Evolutionary conservation across 192 early-diverging fungal genomes (phyloP), one percentile per base, ranked within the genome.

Genomic region (Coemansia sp.): DNA sequence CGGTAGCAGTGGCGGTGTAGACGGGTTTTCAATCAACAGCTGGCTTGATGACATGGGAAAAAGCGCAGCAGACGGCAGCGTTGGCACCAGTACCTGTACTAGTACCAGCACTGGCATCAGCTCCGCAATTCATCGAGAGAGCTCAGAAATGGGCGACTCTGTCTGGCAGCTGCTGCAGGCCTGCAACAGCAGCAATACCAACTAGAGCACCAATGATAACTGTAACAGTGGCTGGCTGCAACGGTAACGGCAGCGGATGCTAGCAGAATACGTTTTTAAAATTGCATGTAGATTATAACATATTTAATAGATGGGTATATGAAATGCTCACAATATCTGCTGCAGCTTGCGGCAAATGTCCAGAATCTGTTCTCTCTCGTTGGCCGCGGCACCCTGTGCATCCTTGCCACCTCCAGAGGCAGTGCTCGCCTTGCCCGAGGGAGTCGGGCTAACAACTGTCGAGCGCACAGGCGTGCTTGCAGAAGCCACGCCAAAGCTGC

Each of bases 401-500:
- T 69, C 71, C 61, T 68, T 79, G 60, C 64, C 61, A 50, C 59
- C 28, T 30, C 31, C 55, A 29, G 30, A 32, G 31, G 31, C 30
- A 22, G 64, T 34, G 56, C 64, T 58, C n/a, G 66, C 49, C 51
- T 75, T 80, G 28, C 68, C 60, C 16, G 70, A 62, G 0, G 77
- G 77, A 5, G 77, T 71, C 36, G 77, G 72, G 32, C 77, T 72
- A 7, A 62, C 73, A 8, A 51, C 48, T 42, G 67, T n/a, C 7
- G 77, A 75, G 29, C 77, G 77, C 20, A 80, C 77, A 5, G 77
- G 77, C 16, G 64, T 72, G 66, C 48, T 80, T 33, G 66, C 62
- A 7, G 77, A 80, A 34, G 77, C 77, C 30, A 80, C 77, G 22
- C 77, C 77, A 69, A 80, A 80, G 56, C 73, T 80, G 63, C 77